Percentiles rank a stretch among this genome's conserved stretches.
Conservation (phyloP, 2,329 filamentous ascomycete genomes). For the Fusarium irregulare region DNA sequence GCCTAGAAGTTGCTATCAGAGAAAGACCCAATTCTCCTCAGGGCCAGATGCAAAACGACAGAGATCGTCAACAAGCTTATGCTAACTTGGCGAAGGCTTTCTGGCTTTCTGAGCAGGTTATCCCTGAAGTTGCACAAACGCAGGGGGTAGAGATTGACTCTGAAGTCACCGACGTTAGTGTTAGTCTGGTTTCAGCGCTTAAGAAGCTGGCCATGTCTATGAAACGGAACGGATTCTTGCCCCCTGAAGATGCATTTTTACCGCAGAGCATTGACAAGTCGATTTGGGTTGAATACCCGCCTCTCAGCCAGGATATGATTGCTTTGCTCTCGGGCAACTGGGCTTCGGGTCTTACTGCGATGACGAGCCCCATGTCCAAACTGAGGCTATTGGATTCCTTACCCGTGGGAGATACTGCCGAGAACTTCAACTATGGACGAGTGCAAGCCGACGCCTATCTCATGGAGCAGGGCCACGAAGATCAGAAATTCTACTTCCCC, state of each 20-base stretch:
- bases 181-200: constrained; percentile 71
- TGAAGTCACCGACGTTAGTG: constrained; percentile 65
- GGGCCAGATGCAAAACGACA: constrained; percentile 64
- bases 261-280: constrained; percentile 82
- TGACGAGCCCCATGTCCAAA: constrained; percentile 58
- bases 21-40: constrained; percentile 66
- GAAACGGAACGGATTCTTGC: constrained; percentile 83
- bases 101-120: constrained; percentile 75
- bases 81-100: constrained; percentile 86
- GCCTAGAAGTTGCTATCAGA: constrained; percentile 78
- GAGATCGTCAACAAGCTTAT: constrained; percentile 79
- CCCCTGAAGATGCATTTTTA: constrained; percentile 74
- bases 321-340: constrained; percentile 74
- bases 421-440: constrained; percentile 82
- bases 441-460: constrained; percentile 80
- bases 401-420: constrained; percentile 78
- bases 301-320: constrained; percentile 76
- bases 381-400: constrained; percentile 74
- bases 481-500: constrained; percentile 75
- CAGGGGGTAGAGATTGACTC: constrained; percentile 56
- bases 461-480: constrained; percentile 76
- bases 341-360: constrained; percentile 61
- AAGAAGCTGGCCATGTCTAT: constrained; percentile 83
- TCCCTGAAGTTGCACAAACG: constrained; percentile 61
- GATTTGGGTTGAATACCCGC: constrained; percentile 84